Evolutionary conservation across 352 stramenopile species (phyloP), one percentile per base, ranked within the genome.

Genomic region (Globisporangium emineosum): DNA sequence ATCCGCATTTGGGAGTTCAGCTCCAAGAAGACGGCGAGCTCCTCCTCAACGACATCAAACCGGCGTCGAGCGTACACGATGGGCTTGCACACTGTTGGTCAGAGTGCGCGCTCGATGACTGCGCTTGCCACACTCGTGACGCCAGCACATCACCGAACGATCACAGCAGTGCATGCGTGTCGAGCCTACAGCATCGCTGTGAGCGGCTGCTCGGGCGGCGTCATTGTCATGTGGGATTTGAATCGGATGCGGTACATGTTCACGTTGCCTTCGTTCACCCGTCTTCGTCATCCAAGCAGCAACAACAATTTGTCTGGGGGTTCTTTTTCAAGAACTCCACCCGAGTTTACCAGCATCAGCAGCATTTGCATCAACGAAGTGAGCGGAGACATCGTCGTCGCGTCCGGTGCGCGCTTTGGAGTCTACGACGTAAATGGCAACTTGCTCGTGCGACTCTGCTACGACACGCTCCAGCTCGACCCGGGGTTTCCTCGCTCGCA

Each of bases 371-470:
- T 92, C 55, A 87, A 89, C 63, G 77, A 88, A 53, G 69, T 87
- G 25, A 83, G 68, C 1, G 83, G 83, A 30, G 82, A 92, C 57
- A 81, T 92, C 12, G 60, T 82, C 4, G 76, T 89, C 9, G 75
- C 80, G 4, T 64, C 67, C n/a, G 78, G 77, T 8, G 60, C 67
- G 8, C 64, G 72, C 10, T 90, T 90, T 29, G 77, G 73, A 0
- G 82, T 92, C 19, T 90, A 77, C 62, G 82, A 92, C 53, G 68
- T 92, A 45, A 92, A 92, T 40, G 83, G 81, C 37, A 67, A 67
- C 8, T 53, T 88, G 29, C 74, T 87, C 3, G 78, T 78, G 35
- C 71, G 76, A 5, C 62, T 92, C 57, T 72, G 75, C 60, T 68
- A 77, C 51, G 78, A 78, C 8, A 65, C 78, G 37, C 60, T 87